Evolutionary conservation across 257 asterid species (phyloP).

Genomic region (Leptodermis oblonga): DNA sequence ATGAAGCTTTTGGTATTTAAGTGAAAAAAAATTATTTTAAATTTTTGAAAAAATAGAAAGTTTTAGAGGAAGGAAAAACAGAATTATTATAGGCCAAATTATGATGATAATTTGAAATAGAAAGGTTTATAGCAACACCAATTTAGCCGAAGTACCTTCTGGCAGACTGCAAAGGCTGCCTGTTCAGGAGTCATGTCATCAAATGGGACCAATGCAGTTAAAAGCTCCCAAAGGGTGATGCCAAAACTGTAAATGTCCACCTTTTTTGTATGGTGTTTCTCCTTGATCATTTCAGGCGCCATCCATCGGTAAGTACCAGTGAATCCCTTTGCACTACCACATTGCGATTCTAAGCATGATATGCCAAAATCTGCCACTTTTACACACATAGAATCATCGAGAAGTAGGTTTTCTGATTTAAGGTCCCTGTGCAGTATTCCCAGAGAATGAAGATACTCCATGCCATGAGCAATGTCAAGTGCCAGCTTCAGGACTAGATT

Average conservation of each 20-base stretch:
- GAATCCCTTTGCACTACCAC: conserved; percentile 92
- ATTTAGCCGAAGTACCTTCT: conserved; percentile 54
- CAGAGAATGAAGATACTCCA: conserved; percentile 84
- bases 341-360: conserved; percentile 88
- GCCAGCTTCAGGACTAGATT: conserved; percentile 64
- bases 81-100: neutral
- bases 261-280: conserved; percentile 85
- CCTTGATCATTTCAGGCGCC: conserved; percentile 99
- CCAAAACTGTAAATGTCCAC: conserved; percentile 94
- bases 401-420: conserved; percentile 85
- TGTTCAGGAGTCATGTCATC: conserved; percentile 95
- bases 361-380: conserved; percentile 96
- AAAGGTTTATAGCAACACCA: neutral
- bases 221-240: conserved; percentile 88
- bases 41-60: neutral
- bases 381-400: conserved; percentile 79
- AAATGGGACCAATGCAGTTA: conserved; percentile 86
- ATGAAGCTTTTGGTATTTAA: neutral
- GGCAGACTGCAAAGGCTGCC: conserved; percentile 98
- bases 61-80: neutral
- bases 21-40: neutral
- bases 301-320: conserved; percentile 98
- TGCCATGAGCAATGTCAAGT: conserved; percentile 84
- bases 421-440: conserved; percentile 97
- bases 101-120: neutral